Percentiles rank a stretch among this genome's conserved stretches.
phyloP scores from a whole-genome alignment of 331 rosid genomes.

The Phaseolus coccineus region DNA sequence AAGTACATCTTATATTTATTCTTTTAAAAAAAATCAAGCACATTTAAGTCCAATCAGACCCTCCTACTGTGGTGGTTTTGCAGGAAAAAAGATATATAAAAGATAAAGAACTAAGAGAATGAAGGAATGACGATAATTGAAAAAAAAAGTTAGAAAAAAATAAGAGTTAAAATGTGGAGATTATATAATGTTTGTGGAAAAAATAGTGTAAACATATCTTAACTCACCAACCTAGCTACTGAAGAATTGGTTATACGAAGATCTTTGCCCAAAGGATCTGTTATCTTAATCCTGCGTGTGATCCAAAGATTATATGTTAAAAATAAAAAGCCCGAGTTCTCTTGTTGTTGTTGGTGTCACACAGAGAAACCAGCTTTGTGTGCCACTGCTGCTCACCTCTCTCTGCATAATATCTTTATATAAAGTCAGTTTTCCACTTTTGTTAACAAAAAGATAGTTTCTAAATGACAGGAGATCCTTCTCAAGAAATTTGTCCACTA shows the following conservation, averaged over 20 bases:
- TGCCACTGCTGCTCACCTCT: neutral
- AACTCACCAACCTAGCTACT: neutral
- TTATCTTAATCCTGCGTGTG: constrained; percentile 1
- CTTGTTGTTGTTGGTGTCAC: neutral
- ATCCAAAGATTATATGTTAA: constrained; percentile 22
- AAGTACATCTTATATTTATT: too few relatives aligned
- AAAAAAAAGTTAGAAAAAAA: neutral
- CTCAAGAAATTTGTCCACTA: too few relatives aligned
- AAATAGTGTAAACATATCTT: neutral
- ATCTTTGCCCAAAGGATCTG: constrained; percentile 30
- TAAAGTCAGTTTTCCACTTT: constrained; percentile 44
- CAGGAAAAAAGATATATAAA: too few relatives aligned
- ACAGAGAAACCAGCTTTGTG: constrained; percentile 25
- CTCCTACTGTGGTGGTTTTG: too few relatives aligned
- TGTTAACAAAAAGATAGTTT: neutral
- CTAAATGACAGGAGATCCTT: too few relatives aligned
- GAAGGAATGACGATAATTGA: neutral
- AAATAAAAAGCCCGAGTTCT: constrained; percentile 6
- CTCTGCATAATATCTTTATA: constrained; percentile 33
- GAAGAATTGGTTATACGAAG: neutral
- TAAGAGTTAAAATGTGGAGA: neutral
- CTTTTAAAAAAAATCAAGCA: too few relatives aligned
- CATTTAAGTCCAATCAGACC: too few relatives aligned
- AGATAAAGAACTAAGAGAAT: neutral
- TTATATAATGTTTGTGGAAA: neutral